Conservation (phyloP, 139 green algal species). For the Coelastrella sp. region DNA sequence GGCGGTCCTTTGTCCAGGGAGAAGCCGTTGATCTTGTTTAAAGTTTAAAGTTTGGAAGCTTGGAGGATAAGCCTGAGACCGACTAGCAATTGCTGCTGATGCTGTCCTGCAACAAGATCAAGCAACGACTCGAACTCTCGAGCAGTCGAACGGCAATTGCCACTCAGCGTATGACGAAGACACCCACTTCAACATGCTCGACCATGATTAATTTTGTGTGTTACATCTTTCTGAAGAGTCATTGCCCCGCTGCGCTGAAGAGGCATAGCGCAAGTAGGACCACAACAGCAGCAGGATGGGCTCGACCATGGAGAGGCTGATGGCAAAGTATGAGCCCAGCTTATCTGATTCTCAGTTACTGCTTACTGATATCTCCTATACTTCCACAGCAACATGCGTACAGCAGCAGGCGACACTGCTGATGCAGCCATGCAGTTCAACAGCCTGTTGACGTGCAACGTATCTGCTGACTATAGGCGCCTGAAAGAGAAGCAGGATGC, state of each 20-base stretch:
- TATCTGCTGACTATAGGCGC: conserved; percentile 56
- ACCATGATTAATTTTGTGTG: no score
- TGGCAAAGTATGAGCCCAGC: neutral
- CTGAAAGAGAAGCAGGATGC: conserved; percentile 65
- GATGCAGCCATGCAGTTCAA: neutral
- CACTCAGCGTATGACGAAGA: no score
- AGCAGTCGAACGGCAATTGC: neutral
- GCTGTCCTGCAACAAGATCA: neutral
- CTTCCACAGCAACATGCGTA: neutral
- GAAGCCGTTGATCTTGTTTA: no score
- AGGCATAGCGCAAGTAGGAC: no score
- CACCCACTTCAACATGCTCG: no score
- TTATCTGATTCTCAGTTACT: neutral
- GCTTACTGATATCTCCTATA: neutral
- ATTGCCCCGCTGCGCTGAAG: no score
- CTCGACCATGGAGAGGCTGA: conserved; percentile 25
- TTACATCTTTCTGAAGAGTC: no score
- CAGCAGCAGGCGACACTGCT: neutral
- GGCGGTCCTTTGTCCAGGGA: no score
- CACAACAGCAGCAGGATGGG: neutral
- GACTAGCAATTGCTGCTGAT: no score
- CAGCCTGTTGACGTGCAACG: neutral
- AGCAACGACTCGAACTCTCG: neutral
- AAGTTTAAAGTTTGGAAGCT: no score
- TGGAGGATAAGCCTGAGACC: no score